A percentile compares a stretch with the other conserved stretches of the same genome.
Conservation (phyloP, 2,329 filamentous ascomycete genomes). For the Neophaeococcomyces mojaviensis region DNA sequence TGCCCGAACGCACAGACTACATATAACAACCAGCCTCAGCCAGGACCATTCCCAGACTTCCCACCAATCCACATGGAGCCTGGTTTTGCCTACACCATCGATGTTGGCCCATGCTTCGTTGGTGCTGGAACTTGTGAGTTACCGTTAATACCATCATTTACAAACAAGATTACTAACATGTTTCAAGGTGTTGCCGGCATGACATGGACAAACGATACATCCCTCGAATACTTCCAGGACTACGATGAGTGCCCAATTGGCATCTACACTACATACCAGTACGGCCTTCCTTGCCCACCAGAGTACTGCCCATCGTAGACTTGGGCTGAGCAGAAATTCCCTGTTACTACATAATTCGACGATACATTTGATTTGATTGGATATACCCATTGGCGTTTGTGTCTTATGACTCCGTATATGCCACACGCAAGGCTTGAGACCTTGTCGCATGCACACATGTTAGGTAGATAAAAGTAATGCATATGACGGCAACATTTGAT, state of each 20-base stretch:
- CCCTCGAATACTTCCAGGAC: slow-evolving; percentile 58
- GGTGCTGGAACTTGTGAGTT: slow-evolving; percentile 21
- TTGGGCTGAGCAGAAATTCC: no score
- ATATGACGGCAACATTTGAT: no score
- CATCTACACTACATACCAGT: slow-evolving; percentile 22
- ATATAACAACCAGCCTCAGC: slow-evolving; percentile 45
- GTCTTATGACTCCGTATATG: no score
- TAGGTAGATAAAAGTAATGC: no score
- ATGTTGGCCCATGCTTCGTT: slow-evolving; percentile 23
- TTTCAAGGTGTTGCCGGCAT: slow-evolving; percentile 37
- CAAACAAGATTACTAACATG: slow-evolving; percentile 47
- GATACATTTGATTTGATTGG: no score
- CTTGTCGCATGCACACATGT: no score
- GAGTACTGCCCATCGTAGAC: slow-evolving; percentile 1
- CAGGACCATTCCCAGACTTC: slow-evolving; percentile 37
- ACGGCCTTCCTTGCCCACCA: slow-evolving; percentile 15
- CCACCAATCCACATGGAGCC: slow-evolving; percentile 37
- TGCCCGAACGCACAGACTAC: slow-evolving; percentile 44
- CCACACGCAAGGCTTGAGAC: no score
- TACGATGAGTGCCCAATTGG: slow-evolving; percentile 39
- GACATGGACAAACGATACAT: slow-evolving; percentile 45
- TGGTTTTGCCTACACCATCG: slow-evolving; percentile 48
- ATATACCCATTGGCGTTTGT: no score
- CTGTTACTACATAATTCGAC: neutral
- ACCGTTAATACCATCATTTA: slow-evolving; percentile 38